Conservation (phyloP, 148 eudicot species). For the Vaccinium myrtillus region DNA sequence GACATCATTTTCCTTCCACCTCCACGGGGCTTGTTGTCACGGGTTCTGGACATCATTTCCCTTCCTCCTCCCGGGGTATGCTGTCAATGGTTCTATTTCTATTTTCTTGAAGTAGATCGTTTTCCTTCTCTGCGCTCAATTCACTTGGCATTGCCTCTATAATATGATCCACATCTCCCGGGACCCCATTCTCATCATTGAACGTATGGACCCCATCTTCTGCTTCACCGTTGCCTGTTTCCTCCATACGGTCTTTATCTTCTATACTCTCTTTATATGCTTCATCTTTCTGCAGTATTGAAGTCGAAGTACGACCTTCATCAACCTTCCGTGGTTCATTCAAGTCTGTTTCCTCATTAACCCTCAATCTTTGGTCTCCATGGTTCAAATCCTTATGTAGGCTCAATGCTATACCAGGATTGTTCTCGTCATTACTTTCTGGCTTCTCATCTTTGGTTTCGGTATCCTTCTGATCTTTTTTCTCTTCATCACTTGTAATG, state of each 20-base stretch:
- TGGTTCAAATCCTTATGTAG: not conserved
- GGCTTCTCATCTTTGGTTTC: not conserved
- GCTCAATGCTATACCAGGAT: not conserved
- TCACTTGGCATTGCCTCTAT: not conserved
- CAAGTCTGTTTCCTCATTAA: not conserved
- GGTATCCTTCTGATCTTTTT: not conserved
- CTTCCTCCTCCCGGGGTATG: not conserved
- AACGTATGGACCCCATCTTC: not conserved
- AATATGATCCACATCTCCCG: not conserved
- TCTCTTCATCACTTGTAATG: not conserved
- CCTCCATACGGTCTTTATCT: not conserved
- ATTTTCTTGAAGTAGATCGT: not conserved
- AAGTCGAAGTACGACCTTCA: not conserved
- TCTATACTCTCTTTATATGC: not conserved
- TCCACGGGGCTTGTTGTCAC: not conserved
- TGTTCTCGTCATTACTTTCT: not conserved
- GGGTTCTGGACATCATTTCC: not conserved
- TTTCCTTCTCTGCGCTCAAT: not conserved
- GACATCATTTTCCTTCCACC: not conserved
- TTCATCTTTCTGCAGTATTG: not conserved
- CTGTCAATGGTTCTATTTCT: not conserved
- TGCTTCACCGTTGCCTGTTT: not conserved
- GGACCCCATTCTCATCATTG: conserved; percentile 22
- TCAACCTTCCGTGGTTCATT: not conserved
- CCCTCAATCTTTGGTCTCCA: not conserved